Conservation (phyloP, 2,329 filamentous ascomycete genomes). For the Colletotrichum tabaci region DNA sequence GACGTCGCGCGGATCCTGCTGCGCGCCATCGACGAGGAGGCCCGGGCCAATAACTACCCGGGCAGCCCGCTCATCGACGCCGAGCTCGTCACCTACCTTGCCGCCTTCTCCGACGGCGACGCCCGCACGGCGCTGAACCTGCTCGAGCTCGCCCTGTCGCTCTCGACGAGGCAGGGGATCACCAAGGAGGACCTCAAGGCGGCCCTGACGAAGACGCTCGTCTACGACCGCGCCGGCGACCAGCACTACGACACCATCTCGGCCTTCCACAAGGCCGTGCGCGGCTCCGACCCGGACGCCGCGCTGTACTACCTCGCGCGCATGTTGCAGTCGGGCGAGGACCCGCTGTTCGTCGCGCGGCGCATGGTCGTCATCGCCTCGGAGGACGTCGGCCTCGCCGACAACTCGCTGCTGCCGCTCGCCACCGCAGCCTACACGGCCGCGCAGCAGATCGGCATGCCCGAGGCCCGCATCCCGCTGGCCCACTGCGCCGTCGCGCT, state of each 20-base stretch:
- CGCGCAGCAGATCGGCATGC: conserved; percentile 93
- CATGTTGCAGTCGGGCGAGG: conserved; percentile 96
- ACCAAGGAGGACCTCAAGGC: conserved; percentile 85
- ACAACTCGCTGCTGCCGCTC: conserved; percentile 85
- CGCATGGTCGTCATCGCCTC: conserved; percentile 95
- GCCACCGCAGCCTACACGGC: conserved; percentile 90
- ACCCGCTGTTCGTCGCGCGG: conserved; percentile 91
- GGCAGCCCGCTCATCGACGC: conserved; percentile 77
- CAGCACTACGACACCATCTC: conserved; percentile 99
- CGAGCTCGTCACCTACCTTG: conserved; percentile 84
- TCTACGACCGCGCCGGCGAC: conserved; percentile 95
- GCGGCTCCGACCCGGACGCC: conserved; percentile 88
- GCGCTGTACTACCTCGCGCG: conserved; percentile 94
- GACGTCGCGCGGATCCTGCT: conserved; percentile 82
- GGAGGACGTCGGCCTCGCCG: conserved; percentile 93
- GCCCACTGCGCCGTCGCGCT: conserved; percentile 90
- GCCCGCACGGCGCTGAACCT: conserved; percentile 94
- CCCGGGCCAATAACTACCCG: conserved; percentile 45
- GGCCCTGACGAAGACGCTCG: conserved; percentile 89
- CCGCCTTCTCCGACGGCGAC: conserved; percentile 91
- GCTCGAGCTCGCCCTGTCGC: conserved; percentile 87
- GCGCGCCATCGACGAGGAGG: conserved; percentile 79
- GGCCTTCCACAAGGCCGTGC: conserved; percentile 95
- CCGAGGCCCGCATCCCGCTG: conserved; percentile 92
- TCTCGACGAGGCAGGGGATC: conserved; percentile 74